phyloP scores from a whole-genome alignment of 2,329 filamentous ascomycete species.

The Alternaria burnsii region DNA sequence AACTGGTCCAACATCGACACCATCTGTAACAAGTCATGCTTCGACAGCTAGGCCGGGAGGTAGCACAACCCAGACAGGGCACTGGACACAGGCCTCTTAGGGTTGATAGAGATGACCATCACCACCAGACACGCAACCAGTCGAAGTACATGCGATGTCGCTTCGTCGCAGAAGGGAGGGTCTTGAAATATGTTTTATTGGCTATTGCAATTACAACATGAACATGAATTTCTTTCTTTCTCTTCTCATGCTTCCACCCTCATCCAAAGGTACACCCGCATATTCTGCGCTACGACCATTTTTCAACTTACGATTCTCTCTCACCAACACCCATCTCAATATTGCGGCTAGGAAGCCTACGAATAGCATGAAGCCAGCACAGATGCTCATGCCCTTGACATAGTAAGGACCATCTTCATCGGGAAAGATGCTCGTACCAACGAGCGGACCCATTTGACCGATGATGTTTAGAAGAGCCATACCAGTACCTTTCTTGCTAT shows the following conservation, averaged over 20 bases:
- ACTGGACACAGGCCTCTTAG: not conserved
- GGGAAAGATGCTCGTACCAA: constrained; percentile 65
- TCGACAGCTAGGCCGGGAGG: no score
- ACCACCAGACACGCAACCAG: not conserved
- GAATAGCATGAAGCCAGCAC: constrained; percentile 59
- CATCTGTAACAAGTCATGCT: not conserved
- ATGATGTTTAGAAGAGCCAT: constrained; percentile 84
- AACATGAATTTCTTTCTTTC: constrained; percentile 36
- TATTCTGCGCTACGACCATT: constrained; percentile 28
- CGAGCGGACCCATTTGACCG: constrained; percentile 77
- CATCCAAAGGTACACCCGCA: constrained; percentile 38
- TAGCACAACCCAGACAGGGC: not conserved
- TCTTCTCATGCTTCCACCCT: constrained; percentile 22
- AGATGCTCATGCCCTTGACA: constrained; percentile 60
- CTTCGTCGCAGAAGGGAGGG: not conserved
- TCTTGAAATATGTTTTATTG: not conserved
- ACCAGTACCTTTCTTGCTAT: constrained; percentile 74
- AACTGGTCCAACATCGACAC: not conserved
- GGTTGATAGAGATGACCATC: not conserved
- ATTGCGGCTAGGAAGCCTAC: constrained; percentile 55
- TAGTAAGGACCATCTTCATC: constrained; percentile 60
- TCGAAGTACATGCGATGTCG: not conserved
- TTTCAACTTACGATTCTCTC: constrained; percentile 33
- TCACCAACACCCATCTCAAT: constrained; percentile 53
- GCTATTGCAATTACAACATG: constrained; percentile 33